Conservation (phyloP, 75 land plant species). For the Isoetes taiwanensis region DNA sequence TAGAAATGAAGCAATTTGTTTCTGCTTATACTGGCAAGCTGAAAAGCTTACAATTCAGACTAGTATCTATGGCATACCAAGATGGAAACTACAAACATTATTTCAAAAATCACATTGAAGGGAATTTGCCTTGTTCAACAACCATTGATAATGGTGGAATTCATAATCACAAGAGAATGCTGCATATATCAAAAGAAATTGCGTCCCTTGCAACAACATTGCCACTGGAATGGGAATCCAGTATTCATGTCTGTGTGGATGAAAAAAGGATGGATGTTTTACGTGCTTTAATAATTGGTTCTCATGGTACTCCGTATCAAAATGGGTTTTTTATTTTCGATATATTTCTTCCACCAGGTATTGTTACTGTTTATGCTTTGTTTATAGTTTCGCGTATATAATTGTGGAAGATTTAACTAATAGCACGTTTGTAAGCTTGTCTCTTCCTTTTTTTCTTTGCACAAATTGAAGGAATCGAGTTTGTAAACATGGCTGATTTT, state of each 20-base stretch:
- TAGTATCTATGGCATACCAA: constrained; percentile 11
- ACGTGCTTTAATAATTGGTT: constrained; percentile 26
- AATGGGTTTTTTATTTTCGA: constrained; percentile 34
- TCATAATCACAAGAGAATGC: constrained; percentile 20
- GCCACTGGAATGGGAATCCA: constrained; percentile 35
- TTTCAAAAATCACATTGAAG: constrained; percentile 17
- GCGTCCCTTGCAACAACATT: constrained; percentile 17
- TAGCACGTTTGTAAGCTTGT: too few species aligned
- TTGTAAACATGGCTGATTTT: too few species aligned
- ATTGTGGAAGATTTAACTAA: too few species aligned
- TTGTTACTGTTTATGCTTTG: neutral
- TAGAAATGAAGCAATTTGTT: constrained; percentile 7
- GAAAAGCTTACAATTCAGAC: constrained; percentile 16
- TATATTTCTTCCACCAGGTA: constrained; percentile 29
- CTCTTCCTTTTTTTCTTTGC: too few species aligned
- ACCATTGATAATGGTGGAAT: constrained; percentile 14
- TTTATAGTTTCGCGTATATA: too few species aligned
- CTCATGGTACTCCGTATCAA: constrained; percentile 30
- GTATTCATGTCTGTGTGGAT: constrained; percentile 32
- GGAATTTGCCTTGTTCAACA: constrained; percentile 6
- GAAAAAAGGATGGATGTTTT: constrained; percentile 20
- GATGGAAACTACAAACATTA: constrained; percentile 13
- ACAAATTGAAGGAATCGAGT: too few species aligned
- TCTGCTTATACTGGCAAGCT: constrained; percentile 19
- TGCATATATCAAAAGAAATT: constrained; percentile 22